phyloP scores from a whole-genome alignment of 768 basidiomycete species.

The Collybiopsis confluens region DNA sequence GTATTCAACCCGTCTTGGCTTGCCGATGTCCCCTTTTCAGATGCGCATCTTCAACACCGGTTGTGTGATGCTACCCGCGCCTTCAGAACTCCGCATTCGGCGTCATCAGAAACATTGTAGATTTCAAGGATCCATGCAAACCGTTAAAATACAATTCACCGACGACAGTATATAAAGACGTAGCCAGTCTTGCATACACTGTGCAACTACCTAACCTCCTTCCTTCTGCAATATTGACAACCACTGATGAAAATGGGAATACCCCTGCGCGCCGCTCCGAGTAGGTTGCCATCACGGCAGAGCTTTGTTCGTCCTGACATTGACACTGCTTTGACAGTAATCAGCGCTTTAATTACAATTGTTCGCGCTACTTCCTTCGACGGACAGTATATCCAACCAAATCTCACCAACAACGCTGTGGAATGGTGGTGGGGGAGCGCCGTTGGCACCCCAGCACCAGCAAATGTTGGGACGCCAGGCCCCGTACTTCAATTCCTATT shows the following conservation, averaged over 20 bases:
- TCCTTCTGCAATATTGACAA: not conserved
- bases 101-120: too few relatives aligned
- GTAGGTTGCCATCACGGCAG: not conserved
- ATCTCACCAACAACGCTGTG: constrained; percentile 13
- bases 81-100: not conserved
- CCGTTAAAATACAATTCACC: not conserved
- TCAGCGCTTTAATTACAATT: not conserved
- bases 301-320: not conserved
- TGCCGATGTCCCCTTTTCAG: too few relatives aligned
- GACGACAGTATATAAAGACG: not conserved
- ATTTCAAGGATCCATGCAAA: too few relatives aligned
- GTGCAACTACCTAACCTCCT: not conserved
- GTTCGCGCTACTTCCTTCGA: constrained; percentile 11
- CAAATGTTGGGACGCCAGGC: constrained; percentile 9
- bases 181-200: too few relatives aligned
- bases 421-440: constrained; percentile 22
- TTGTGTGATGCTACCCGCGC: not conserved
- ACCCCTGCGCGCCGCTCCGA: not conserved
- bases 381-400: constrained; percentile 16
- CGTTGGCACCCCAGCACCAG: constrained; percentile 4
- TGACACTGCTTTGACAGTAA: not conserved
- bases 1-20: too few relatives aligned
- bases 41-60: not conserved
- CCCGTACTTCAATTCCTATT: constrained; percentile 17
- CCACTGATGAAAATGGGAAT: not conserved